These are phyloP conservation scores for Xylariaceae sp. DNA, from an alignment of 2,329 filamentous ascomycete species.

Conservation along the genomic window DNA sequence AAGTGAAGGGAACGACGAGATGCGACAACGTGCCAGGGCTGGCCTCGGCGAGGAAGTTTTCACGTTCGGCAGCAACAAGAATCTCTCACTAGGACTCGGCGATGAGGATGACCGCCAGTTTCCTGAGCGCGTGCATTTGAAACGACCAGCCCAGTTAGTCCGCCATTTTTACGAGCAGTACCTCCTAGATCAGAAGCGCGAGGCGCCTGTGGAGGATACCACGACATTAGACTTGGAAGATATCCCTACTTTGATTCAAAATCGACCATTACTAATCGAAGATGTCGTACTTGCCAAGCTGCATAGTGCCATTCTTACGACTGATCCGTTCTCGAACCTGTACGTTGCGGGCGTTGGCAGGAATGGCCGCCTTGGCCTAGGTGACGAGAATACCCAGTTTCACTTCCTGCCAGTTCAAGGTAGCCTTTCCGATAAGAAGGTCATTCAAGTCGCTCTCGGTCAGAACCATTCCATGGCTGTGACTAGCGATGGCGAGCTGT, in stretches of 20 bases:
- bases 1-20: conserved; percentile 29
- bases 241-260: conserved; percentile 69
- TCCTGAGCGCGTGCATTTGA: conserved; percentile 75
- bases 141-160: conserved; percentile 73
- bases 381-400: conserved; percentile 86
- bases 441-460: conserved; percentile 76
- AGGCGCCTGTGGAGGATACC: conserved; percentile 24
- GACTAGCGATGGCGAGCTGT: conserved; percentile 81
- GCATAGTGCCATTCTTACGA: conserved; percentile 83
- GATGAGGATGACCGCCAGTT: conserved; percentile 93
- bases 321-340: conserved; percentile 82
- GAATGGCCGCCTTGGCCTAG: conserved; percentile 82
- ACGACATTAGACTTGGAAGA: conserved; percentile 36
- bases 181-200: conserved; percentile 40
- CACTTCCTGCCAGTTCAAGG: conserved; percentile 78
- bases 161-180: conserved; percentile 69
- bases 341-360: conserved; percentile 91
- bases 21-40: conserved; percentile 17
- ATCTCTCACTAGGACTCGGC: conserved; percentile 86
- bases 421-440: conserved; percentile 68
- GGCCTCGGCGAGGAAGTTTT: conserved; percentile 78
- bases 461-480: conserved; percentile 89
- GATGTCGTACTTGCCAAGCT: conserved; percentile 87
- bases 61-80: conserved; percentile 95
- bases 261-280: conserved; percentile 69